Conservation (phyloP, 371 early-diverging fungal species). For the Mucor saturninus region DNA sequence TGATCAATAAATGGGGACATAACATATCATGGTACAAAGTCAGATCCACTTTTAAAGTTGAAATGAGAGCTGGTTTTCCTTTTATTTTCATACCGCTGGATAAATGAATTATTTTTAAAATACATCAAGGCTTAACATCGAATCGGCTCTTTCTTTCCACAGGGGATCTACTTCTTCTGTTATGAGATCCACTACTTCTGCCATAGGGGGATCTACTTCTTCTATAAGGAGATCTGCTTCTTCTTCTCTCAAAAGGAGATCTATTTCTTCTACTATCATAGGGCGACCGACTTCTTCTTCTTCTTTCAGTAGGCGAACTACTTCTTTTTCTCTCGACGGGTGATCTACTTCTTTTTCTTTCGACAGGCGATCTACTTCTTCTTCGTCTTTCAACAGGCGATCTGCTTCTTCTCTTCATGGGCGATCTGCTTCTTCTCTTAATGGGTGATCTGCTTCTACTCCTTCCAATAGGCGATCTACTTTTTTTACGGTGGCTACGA, state of each 20-base stretch:
- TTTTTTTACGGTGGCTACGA: conserved; percentile 2
- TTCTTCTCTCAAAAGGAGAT: neutral
- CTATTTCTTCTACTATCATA: neutral
- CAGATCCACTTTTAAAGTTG: no score
- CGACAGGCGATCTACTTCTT: neutral
- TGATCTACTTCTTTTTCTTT: neutral
- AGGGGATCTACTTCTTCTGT: neutral
- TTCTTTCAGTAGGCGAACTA: neutral
- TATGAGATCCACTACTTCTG: no score
- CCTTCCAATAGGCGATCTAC: neutral
- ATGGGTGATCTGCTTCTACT: conserved; percentile 8
- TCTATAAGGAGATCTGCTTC: neutral
- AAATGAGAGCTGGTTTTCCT: no score
- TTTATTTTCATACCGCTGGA: no score
- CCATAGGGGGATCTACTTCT: neutral
- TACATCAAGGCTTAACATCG: no score
- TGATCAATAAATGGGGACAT: no score
- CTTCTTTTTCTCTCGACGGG: neutral
- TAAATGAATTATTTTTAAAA: no score
- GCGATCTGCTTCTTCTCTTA: conserved; percentile 6
- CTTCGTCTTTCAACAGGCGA: neutral
- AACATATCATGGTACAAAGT: no score
- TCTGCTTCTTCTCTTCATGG: conserved; percentile 4
- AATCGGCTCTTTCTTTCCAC: no score
- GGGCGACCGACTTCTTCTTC: neutral